Base-by-base conservation (phyloP, 345 rosid species). In the thale cress (Arabidopsis thaliana) region DNA sequence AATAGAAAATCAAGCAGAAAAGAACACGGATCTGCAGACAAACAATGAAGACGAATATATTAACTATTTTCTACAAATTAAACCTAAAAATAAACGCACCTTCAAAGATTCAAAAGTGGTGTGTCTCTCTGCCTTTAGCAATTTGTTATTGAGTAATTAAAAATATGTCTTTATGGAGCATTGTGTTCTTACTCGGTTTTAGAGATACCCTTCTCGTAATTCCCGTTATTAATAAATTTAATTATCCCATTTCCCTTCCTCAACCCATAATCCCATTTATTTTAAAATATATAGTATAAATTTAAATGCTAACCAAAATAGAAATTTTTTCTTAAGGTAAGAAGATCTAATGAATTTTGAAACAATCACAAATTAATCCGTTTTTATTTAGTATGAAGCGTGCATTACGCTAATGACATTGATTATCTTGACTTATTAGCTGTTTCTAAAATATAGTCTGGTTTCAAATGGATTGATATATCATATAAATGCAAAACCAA, bases 181-280 rank as follows among this genome's bases (percentile, higher is more conserved):
- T 78, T 78, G 81, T 72, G 81, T 78, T 78, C 60, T 66, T 66
- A 59, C 81, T 72, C 77, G 78, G 53, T 78, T 16, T 51, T 78
- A 72, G 81, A 78, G 81, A 78, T 72, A 36, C 69, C 69, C 57
- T 69, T 60, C 64, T 78, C 78, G 81, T 66, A 72, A 59, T 59
- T 72, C 69, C 42, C 74, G 69, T 51, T 5, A 25, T 72, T 66
- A 67, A 20, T 72, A 66, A 65, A 72, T 57, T 70, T 65, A 65
- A 24, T 33, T 48, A 22, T 48, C 71, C 66, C 71, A 71, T 57
- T 65, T 46, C 28, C 53, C 28, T n/a, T 56, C 71, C 71, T 63
- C 11, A 71, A 64, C 76, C 76, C 80, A 71, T 65, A 65, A 71
- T 48, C 52, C 59, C 75, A 63, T 46, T 70, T 55, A n/a, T 33